Percentiles rank a stretch among this genome's conserved stretches.
Conservation (phyloP, 805 yeast genomes). For the Allodekkera sacchari region DNA sequence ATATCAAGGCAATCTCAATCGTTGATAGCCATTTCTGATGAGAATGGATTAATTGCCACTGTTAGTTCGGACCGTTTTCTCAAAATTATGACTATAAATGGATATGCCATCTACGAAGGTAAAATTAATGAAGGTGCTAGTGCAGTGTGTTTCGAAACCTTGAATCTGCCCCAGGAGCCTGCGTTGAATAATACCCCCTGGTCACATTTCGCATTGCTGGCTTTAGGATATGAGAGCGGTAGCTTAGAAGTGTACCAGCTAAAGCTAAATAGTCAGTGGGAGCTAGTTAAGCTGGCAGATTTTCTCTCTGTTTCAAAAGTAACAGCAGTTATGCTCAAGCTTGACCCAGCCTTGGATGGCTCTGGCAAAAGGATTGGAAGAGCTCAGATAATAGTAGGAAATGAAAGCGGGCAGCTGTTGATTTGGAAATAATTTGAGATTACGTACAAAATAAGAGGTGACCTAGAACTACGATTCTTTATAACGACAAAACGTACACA, state of each 20-base stretch:
- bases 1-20: slow-evolving; percentile 11
- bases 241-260: slow-evolving; percentile 22
- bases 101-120: slow-evolving; percentile 29
- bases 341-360: slow-evolving; percentile 24
- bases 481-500: too few relatives aligned
- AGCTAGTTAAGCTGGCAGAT: slow-evolving; percentile 17
- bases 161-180: slow-evolving; percentile 5
- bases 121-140: slow-evolving; percentile 9
- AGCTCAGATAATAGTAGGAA: slow-evolving; percentile 44
- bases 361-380: slow-evolving; percentile 24
- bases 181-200: slow-evolving; percentile 4
- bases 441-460: background rate
- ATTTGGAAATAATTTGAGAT: slow-evolving; percentile 30
- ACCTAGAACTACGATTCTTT: too few relatives aligned
- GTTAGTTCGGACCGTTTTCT: slow-evolving; percentile 19
- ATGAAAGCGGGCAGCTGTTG: slow-evolving; percentile 42
- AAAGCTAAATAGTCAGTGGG: slow-evolving; percentile 12
- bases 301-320: slow-evolving; percentile 14
- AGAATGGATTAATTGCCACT: slow-evolving; percentile 44
- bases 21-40: slow-evolving; percentile 40
- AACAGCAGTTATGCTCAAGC: slow-evolving; percentile 25
- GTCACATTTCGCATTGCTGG: slow-evolving; percentile 5
- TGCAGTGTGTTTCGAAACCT: slow-evolving; percentile 14
- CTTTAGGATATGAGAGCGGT: slow-evolving; percentile 5
- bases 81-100: slow-evolving; percentile 44